phyloP scores from a whole-genome alignment of 306 rosid genomes.

The Geum urbanum region DNA sequence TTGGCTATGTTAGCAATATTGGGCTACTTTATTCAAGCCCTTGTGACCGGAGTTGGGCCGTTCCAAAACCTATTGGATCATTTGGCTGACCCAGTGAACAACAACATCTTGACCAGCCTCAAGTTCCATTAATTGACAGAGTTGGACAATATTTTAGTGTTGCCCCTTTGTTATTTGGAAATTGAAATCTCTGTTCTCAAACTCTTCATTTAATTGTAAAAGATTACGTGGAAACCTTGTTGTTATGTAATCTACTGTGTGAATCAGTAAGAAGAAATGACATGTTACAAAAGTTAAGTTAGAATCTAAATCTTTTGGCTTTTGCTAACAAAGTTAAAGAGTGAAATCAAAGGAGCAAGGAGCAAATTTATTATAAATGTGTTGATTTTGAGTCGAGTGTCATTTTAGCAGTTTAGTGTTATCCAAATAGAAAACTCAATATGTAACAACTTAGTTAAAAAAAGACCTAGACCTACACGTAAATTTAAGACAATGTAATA shows the following conservation, averaged over 20 bases:
- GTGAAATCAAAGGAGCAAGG: no score
- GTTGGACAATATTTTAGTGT: slow-evolving; percentile 9
- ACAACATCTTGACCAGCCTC: slow-evolving; percentile 87
- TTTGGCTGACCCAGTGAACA: slow-evolving; percentile 82
- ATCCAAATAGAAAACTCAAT: no score
- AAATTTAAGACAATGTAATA: no score
- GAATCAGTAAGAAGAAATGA: slow-evolving; percentile 35
- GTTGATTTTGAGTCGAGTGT: no score
- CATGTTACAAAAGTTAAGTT: slow-evolving; percentile 25
- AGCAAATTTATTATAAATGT: no score
- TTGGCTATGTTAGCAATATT: slow-evolving; percentile 89
- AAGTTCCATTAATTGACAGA: slow-evolving; percentile 56
- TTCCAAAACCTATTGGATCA: slow-evolving; percentile 89
- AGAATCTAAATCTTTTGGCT: neutral
- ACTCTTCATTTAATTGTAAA: slow-evolving; percentile 23
- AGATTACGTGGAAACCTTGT: slow-evolving; percentile 27
- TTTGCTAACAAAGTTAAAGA: no score
- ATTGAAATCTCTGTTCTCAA: slow-evolving; percentile 5
- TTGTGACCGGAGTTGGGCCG: slow-evolving; percentile 90
- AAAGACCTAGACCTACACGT: no score
- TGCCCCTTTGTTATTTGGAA: slow-evolving; percentile 22
- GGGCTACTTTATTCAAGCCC: slow-evolving; percentile 82
- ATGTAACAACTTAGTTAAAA: no score
- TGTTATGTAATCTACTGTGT: slow-evolving; percentile 24
- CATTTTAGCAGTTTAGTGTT: no score